Conservation (phyloP, 177 flowering plant genomes). For the Telopea speciosissima region DNA sequence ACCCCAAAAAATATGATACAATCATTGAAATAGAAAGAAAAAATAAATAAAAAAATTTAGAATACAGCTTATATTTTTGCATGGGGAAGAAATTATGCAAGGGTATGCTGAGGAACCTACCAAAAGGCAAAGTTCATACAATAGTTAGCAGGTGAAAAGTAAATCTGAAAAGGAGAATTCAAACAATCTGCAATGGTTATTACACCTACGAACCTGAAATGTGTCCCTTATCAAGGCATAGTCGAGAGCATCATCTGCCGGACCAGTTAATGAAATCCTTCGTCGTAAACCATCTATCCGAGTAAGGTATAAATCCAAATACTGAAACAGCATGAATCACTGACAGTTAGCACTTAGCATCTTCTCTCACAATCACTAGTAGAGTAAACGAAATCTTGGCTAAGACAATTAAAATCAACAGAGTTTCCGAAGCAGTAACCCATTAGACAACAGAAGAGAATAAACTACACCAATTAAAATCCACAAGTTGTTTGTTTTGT, state of each 20-base stretch:
- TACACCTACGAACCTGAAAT: conserved; percentile 54
- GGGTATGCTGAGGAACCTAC: not conserved
- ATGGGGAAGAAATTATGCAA: not conserved
- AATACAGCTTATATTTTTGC: not conserved
- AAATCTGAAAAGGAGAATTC: not conserved
- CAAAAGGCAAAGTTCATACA: not conserved
- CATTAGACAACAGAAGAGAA: not conserved
- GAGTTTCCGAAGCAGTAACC: not conserved
- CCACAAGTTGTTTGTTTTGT: not conserved
- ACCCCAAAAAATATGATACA: no score
- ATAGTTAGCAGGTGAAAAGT: not conserved
- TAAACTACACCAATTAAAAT: not conserved
- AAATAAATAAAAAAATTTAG: no score
- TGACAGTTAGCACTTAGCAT: not conserved
- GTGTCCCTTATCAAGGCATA: conserved; percentile 53
- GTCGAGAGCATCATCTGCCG: conserved; percentile 32
- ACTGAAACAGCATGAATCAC: conserved; percentile 40
- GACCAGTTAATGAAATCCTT: conserved; percentile 34
- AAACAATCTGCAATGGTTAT: not conserved
- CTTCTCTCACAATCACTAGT: not conserved
- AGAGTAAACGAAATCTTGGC: not conserved
- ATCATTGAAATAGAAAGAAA: no score
- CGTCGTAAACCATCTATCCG: conserved; percentile 88
- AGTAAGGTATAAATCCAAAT: conserved; percentile 76
- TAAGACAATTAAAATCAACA: not conserved